These are phyloP conservation scores for Microdochium bolleyi DNA, from an alignment of 2,329 filamentous ascomycete species.

Conservation along the genomic window DNA sequence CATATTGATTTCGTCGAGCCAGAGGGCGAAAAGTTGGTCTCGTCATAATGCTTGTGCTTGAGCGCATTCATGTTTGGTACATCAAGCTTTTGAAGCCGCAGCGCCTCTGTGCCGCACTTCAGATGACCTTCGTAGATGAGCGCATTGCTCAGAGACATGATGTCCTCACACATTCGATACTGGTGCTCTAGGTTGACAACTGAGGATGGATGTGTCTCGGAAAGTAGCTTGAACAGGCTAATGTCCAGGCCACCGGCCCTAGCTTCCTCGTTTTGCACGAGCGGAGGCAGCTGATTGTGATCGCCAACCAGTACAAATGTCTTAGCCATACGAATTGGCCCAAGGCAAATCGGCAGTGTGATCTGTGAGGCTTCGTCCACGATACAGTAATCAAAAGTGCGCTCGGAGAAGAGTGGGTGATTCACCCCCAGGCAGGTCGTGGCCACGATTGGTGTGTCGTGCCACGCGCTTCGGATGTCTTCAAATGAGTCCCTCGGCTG, in stretches of 20 bases:
- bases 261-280: constrained; percentile 89
- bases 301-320: constrained; percentile 95
- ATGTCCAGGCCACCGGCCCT: constrained; percentile 81
- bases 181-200: constrained; percentile 92
- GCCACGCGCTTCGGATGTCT: constrained; percentile 76
- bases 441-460: constrained; percentile 80
- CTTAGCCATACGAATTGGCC: constrained; percentile 84
- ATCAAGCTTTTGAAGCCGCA: constrained; percentile 61
- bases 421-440: constrained; percentile 92
- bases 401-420: constrained; percentile 79
- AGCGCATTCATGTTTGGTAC: constrained; percentile 61
- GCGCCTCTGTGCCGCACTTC: constrained; percentile 75
- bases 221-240: constrained; percentile 88
- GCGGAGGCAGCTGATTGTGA: constrained; percentile 88
- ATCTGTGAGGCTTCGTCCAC: constrained; percentile 98
- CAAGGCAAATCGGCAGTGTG: constrained; percentile 87
- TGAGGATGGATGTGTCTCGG: constrained; percentile 76
- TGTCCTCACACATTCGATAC: constrained; percentile 96
- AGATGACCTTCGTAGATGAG: constrained; percentile 88
- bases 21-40: constrained; percentile 31
- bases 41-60: constrained; percentile 49
- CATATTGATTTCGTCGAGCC: constrained; percentile 46
- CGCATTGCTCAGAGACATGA: constrained; percentile 88
- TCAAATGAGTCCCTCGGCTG: constrained; percentile 70
- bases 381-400: constrained; percentile 95